Conservation (phyloP, 306 rosid genomes). For the Castanopsis chinensis region DNA sequence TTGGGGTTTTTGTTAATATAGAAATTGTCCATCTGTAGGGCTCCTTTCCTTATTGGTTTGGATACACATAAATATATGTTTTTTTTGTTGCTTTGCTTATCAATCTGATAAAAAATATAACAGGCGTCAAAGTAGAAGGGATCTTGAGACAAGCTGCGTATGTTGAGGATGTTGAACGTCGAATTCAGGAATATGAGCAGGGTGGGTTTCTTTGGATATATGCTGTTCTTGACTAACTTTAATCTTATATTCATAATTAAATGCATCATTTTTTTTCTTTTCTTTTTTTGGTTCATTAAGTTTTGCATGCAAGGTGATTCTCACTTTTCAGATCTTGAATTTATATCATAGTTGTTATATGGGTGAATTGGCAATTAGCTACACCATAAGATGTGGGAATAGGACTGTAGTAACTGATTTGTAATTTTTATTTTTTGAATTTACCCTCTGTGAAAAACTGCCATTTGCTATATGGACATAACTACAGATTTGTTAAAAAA, state of each 20-base stretch:
- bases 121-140: constrained; percentile 90
- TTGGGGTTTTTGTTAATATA: not conserved
- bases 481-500: not conserved
- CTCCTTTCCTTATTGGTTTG: constrained; percentile 15
- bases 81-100: constrained; percentile 7
- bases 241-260: constrained; percentile 4
- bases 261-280: not conserved
- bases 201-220: constrained; percentile 45
- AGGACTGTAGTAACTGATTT: not conserved
- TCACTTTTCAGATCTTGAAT: constrained; percentile 4
- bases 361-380: not conserved
- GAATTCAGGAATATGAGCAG: constrained; percentile 85
- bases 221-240: constrained; percentile 5
- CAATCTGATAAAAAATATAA: constrained; percentile 30
- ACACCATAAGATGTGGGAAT: not conserved
- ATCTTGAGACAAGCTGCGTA: constrained; percentile 98
- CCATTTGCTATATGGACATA: not conserved
- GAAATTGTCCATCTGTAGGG: not conserved
- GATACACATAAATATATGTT: not conserved
- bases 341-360: not conserved
- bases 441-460: not conserved
- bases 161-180: constrained; percentile 89
- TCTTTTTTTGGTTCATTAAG: constrained; percentile 5
- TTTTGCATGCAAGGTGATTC: constrained; percentile 4
- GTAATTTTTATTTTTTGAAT: not conserved